Base-by-base conservation (phyloP, 352 stramenopile genomes). In the Pythium oligandrum region DNA sequence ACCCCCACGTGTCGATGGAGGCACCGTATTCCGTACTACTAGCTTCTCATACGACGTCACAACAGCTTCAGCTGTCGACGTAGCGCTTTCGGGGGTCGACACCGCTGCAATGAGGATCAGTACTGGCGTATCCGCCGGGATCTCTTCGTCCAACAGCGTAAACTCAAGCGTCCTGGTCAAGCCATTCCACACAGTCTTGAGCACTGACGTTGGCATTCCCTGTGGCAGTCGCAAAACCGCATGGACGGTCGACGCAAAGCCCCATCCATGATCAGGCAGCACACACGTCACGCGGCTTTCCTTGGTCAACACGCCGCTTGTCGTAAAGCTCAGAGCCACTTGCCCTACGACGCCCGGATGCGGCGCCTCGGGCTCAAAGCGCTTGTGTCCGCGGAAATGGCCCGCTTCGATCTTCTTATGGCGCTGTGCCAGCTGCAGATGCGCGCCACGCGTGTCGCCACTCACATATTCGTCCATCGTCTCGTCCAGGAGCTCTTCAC, bases 341-440 rank as follows among this genome's bases (percentile, higher is more conserved):
- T 83, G 68, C 7, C 75, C 75, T 7, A 75, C 39, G 10, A 80
- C 71, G 1, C 76, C 81, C 1, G 78, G 78, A 10, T 64, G 66
- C 1, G 74, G 55, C 32, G 73, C 49, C 53, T 88, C 76, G 4
- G 67, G 74, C 52, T 86, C 68, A 34, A 86, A 53, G 8, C 61
- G 44, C 35, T 56, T 60, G 32, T 48, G 51, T 0, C 78, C 77
- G 17, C 70, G 66, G 51, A 90, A 88, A 45, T 59, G 57, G 2
- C 79, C 75, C 1, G 77, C 64, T 8, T 70, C 55, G 54, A 93
- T 73, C 47, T 74, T 76, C 17, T 60, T 61, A 57, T 89, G 82
- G 17, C 79, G 79, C 58, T 88, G 77, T n/a, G 79, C 78, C 33
- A 90, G 79, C 48, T 81, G 74, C 51, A 89, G 61, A 12, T 87